phyloP scores from a whole-genome alignment of 225 moss, liverwort and hornwort genomes.

The Thuidium tamariscinum region DNA sequence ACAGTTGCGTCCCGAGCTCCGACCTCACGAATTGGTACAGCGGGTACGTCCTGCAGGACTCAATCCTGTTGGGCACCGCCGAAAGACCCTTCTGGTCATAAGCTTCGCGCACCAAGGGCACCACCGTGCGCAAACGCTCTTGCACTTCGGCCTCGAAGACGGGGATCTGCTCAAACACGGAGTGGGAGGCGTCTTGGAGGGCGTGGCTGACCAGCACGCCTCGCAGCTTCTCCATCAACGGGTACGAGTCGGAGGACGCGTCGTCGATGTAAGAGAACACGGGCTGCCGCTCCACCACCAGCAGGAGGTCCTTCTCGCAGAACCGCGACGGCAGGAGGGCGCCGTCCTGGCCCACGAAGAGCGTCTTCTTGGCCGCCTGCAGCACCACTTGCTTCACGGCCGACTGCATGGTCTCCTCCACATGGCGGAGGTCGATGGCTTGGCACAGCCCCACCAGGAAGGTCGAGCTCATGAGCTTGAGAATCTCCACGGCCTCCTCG shows the following conservation, averaged over 20 bases:
- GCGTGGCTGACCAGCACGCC: not conserved
- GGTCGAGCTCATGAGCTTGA: conserved; percentile 29
- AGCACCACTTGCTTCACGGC: not conserved
- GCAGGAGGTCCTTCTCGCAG: conserved; percentile 27
- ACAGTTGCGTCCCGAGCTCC: not conserved
- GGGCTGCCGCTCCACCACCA: conserved; percentile 16
- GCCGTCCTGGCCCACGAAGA: not conserved
- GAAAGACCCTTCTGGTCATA: not conserved
- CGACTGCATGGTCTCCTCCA: not conserved
- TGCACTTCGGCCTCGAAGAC: not conserved
- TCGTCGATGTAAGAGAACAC: conserved; percentile 8
- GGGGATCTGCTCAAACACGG: not conserved
- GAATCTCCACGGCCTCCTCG: conserved; percentile 27
- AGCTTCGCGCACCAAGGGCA: not conserved
- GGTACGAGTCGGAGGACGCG: conserved; percentile 3
- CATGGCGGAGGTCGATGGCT: not conserved
- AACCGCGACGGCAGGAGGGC: not conserved
- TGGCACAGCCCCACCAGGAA: not conserved
- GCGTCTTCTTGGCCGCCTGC: not conserved
- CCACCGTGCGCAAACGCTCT: not conserved
- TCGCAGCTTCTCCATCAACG: conserved; percentile 39
- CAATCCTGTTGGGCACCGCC: not conserved
- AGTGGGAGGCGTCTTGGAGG: not conserved
- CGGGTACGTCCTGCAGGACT: not conserved
- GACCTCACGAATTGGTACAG: not conserved